A percentile compares a stretch with the other conserved stretches of the same genome.
Conservation (phyloP, 257 asterid species). For the Scutellaria baicalensis region DNA sequence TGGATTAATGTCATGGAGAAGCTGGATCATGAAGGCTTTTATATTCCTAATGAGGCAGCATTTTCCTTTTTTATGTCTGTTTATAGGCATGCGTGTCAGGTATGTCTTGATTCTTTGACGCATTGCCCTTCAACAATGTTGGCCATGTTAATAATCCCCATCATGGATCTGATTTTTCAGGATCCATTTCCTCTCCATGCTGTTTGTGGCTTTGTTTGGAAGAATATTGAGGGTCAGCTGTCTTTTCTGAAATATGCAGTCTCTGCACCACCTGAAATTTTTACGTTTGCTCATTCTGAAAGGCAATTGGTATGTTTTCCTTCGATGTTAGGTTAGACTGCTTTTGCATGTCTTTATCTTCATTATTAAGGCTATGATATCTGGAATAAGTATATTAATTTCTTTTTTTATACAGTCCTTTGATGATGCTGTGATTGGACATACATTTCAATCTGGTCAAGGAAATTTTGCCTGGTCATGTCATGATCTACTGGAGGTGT, state of each 20-base stretch:
- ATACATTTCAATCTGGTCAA: conserved; percentile 47
- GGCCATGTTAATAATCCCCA: not conserved
- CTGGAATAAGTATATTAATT: not conserved
- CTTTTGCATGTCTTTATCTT: not conserved
- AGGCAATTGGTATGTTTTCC: conserved; percentile 64
- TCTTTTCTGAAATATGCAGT: conserved; percentile 86
- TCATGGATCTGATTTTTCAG: conserved; percentile 26
- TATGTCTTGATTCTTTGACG: conserved; percentile 10
- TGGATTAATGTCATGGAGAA: conserved; percentile 76
- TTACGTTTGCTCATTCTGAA: conserved; percentile 76
- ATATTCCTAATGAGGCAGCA: conserved; percentile 65
- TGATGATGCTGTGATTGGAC: conserved; percentile 47
- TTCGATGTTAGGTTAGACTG: not conserved
- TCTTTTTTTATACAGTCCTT: conserved; percentile 41
- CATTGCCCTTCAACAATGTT: not conserved
- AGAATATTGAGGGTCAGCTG: conserved; percentile 93
- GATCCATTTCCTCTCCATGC: conserved; percentile 91
- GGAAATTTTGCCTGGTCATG: conserved; percentile 77
- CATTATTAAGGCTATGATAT: not conserved
- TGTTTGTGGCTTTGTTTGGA: conserved; percentile 87
- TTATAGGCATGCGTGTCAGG: conserved; percentile 81
- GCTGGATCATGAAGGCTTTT: conserved; percentile 91
- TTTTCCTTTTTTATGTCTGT: conserved; percentile 82
- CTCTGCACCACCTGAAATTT: conserved; percentile 69
- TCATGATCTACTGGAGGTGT: conserved; percentile 69